Evolutionary conservation across 192 early-diverging fungal species (phyloP).

Genomic region (Coemansia sp.): DNA sequence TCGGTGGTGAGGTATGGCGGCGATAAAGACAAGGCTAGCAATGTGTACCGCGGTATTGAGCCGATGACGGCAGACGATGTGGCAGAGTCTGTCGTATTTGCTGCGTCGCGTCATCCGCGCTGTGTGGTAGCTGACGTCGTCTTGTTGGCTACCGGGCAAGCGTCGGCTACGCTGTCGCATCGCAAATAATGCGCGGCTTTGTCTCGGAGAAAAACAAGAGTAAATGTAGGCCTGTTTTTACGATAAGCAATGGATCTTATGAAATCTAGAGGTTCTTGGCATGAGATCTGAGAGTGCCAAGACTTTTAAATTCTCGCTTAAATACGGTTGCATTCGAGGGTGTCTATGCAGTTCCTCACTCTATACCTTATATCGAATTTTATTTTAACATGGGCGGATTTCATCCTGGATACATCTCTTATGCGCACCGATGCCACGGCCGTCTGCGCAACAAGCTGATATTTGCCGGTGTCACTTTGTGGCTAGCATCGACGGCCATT

Average conservation of each 20-base stretch:
- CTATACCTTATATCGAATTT: neutral
- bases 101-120: slow-evolving; percentile 61
- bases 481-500: slow-evolving; percentile 39
- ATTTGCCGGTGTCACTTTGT: slow-evolving; percentile 31
- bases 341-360: neutral
- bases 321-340: neutral
- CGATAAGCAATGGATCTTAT: neutral
- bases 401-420: slow-evolving; percentile 3
- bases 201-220: neutral
- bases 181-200: slow-evolving; percentile 10
- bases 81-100: slow-evolving; percentile 78
- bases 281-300: neutral
- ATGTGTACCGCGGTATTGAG: slow-evolving; percentile 77
- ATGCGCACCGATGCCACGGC: slow-evolving; percentile 14
- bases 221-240: neutral
- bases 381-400: slow-evolving; percentile 10
- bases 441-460: slow-evolving; percentile 22
- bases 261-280: neutral
- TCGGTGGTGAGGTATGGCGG: slow-evolving; percentile 74
- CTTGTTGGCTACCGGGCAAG: slow-evolving; percentile 40
- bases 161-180: slow-evolving; percentile 24
- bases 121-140: slow-evolving; percentile 40
- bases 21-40: slow-evolving; percentile 62
- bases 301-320: neutral
- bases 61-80: slow-evolving; percentile 72